Evolutionary conservation across 192 early-diverging fungal genomes (phyloP), one percentile per base, ranked within the genome.

Genomic region (Nowakowskiella sp.): DNA sequence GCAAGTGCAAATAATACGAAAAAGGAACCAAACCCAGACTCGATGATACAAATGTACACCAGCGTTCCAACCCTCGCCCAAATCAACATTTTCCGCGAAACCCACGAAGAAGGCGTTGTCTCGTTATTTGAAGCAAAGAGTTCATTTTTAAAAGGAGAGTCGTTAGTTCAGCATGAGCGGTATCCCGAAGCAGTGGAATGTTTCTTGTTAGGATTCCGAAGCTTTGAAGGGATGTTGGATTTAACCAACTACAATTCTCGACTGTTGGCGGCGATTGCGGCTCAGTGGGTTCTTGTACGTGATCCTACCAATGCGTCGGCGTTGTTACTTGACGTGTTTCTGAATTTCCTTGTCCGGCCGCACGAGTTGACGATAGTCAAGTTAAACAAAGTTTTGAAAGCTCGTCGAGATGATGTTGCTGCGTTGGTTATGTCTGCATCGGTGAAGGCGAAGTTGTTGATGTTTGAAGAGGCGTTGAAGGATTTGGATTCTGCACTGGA

Each of bases 221-320:
- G 49, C 19, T 57, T 65, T 31, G 29, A 49, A 39, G 65, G 65
- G n/a, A 16, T 67, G 4, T 64, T 67, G 26, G 65, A 67, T 51
- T 31, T 62, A 5, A 49, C 30, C 6, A 44, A 59, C 42, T 31
- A 42, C 26, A n/a, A 47, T 4, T 23, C 53, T 23, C 26, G 54
- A 8, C 53, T 64, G 7, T 56, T 67, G n/a, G 65, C 65, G 0
- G 52, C 52, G 1, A 28, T 59, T 7, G 29, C 55, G 53, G 60
- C 54, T 9, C 52, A 57, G 34, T 16, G 3, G n/a, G 61, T 67
- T 0, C 33, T 64, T 1, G 47, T 47, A 22, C 23, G 13, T 6
- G 29, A 57, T 16, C 52, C 59, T 3, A 55, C 49, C 16, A n/a
- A 47, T 49, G 8, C 42, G 8, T 44, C 61, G 31, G 65, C 65